These are phyloP conservation scores for Jackrogersella multiformis DNA, from an alignment of 495 filamentous ascomycete genomes.

Conservation along the genomic window DNA sequence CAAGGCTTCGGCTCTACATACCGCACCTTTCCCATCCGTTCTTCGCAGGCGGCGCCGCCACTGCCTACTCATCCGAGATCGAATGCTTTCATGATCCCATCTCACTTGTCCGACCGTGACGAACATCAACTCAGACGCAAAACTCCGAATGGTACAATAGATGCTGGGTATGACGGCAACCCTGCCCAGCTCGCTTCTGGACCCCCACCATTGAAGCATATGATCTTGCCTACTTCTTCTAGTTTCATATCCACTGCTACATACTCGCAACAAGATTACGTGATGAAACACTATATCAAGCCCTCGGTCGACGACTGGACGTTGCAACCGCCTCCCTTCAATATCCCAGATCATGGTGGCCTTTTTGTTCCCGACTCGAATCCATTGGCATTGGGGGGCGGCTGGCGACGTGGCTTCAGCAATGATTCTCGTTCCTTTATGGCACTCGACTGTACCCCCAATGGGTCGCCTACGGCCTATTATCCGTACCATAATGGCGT, in stretches of 20 bases:
- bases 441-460: constrained; percentile 36
- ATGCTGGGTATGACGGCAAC: constrained; percentile 93
- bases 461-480: constrained; percentile 37
- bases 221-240: constrained; percentile 70
- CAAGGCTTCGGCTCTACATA: constrained; percentile 40
- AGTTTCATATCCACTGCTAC: constrained; percentile 50
- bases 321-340: constrained; percentile 28
- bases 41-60: constrained; percentile 44
- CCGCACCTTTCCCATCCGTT: constrained; percentile 52
- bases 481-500: constrained; percentile 54
- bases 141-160: constrained; percentile 91
- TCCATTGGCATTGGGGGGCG: constrained; percentile 17
- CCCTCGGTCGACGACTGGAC: constrained; percentile 32
- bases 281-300: constrained; percentile 22
- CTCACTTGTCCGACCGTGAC: constrained; percentile 51
- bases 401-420: constrained; percentile 32
- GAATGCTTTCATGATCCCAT: constrained; percentile 39
- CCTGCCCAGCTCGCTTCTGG: constrained; percentile 77
- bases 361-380: constrained; percentile 24
- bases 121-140: constrained; percentile 92
- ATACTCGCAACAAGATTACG: constrained; percentile 45
- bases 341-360: constrained; percentile 18
- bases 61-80: constrained; percentile 31
- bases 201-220: constrained; percentile 85
- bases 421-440: constrained; percentile 32